These are phyloP conservation scores for Ramaria sp. DNA, from an alignment of 768 basidiomycete genomes.

Conservation along the genomic window DNA sequence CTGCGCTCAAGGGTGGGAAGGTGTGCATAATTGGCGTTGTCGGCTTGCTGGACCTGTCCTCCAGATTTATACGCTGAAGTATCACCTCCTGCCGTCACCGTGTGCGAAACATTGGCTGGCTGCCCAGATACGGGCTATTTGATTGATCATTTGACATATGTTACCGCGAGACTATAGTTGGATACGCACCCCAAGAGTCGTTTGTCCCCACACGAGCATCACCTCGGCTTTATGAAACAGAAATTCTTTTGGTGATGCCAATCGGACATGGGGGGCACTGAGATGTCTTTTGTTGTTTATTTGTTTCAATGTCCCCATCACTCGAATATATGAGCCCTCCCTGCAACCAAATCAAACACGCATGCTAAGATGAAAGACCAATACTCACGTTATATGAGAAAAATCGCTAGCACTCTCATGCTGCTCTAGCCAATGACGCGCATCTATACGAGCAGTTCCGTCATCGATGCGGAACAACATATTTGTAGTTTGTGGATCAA, in stretches of 20 bases:
- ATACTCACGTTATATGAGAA: constrained; percentile 19
- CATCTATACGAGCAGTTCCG: constrained; percentile 71
- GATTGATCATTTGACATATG: not conserved
- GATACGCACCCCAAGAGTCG: not conserved
- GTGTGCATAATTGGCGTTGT: constrained; percentile 39
- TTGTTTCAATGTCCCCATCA: constrained; percentile 71
- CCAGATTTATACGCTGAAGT: constrained; percentile 34
- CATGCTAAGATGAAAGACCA: constrained; percentile 10
- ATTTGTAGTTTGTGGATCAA: constrained; percentile 69
- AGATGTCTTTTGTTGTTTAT: constrained; percentile 79
- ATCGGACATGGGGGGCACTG: constrained; percentile 64
- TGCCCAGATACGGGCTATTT: not conserved
- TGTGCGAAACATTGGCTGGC: not conserved
- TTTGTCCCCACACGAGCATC: constrained; percentile 3
- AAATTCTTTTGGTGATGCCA: constrained; percentile 15
- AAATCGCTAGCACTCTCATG: constrained; percentile 29
- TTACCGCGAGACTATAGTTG: not conserved
- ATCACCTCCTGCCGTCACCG: not conserved
- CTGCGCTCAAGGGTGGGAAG: constrained; percentile 49
- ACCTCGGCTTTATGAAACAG: constrained; percentile 6
- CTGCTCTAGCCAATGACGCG: constrained; percentile 75
- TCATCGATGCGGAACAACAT: constrained; percentile 75
- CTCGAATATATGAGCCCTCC: constrained; percentile 67
- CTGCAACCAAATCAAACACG: constrained; percentile 26
- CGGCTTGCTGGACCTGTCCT: constrained; percentile 8